Base-by-base conservation (phyloP, 1,284 basidiomycete genomes). In the Peniophora sp. region DNA sequence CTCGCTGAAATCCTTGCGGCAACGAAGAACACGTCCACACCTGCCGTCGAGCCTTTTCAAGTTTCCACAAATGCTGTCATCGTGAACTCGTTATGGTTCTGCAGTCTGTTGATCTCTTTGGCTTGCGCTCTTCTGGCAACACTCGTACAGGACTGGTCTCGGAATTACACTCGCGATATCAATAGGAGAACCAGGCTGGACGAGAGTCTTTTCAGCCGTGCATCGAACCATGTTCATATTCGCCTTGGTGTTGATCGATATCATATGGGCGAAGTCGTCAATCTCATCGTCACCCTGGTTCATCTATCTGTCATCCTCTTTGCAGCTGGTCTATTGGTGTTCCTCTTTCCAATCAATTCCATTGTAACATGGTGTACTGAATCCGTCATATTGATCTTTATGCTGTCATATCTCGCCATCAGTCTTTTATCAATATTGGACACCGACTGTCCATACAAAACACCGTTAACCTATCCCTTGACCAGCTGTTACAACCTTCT, bases 31-130 rank as follows among this genome's bases (percentile, higher is more conserved):
- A 6, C 27, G 12, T 32, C 27, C 27, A 6, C 27, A 5, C 6
- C 27, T 5, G 27, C 27, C 27, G 27, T 12, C 27, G 27, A 6
- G 5, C 27, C 27, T 6, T 32, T 32, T 32, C 27, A 32, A 32
- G 27, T 32, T 12, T 32, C 27, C 12, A 32, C 49, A n/a, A 61
- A 56, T 17, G 56, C 63, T n/a, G 22, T 67, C 2, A 52, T 17
- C 6, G 39, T 41, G n/a, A 41, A 41, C 39, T 17, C 20, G 2
- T 41, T 41, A 22, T 41, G 39, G 39, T 41, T 41, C 39, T 41
- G 16, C 39, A 41, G 39, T 16, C 39, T 41, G 9, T 6, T n/a
- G 6, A 8, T 41, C 39, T 6, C n/a, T 16, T 16, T 41, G 8
- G 20, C 39, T 10, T 41, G 39, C 39, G 39, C 39, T 22, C 39